These are phyloP conservation scores for Cenchrus fungigraminus DNA, from an alignment of 176 grass and related monocot genomes.

Conservation along the genomic window DNA sequence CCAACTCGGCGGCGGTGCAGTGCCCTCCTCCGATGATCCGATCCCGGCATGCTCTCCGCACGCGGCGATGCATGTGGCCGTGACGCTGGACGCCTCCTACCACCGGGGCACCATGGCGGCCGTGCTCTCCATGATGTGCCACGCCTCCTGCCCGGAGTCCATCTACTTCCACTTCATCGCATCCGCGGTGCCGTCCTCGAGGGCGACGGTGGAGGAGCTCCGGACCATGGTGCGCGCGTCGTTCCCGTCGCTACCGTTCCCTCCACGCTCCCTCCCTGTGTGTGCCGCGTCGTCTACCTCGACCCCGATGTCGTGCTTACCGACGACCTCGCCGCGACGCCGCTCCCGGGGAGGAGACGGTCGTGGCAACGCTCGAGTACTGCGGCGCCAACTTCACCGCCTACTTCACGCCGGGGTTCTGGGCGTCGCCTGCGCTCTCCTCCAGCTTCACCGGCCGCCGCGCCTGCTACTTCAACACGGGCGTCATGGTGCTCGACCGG, in stretches of 20 bases:
- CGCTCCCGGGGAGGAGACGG: constrained; percentile 26
- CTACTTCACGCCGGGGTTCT: constrained; percentile 86
- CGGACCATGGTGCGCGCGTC: constrained; percentile 57
- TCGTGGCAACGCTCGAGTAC: constrained; percentile 78
- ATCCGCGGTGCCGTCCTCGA: not conserved
- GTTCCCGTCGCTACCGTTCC: constrained; percentile 79
- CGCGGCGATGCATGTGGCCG: constrained; percentile 85
- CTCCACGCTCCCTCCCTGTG: constrained; percentile 61
- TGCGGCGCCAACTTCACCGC: constrained; percentile 81
- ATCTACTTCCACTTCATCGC: constrained; percentile 84
- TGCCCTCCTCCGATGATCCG: constrained; percentile 37
- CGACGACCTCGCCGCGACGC: constrained; percentile 78
- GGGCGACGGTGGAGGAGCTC: constrained; percentile 12
- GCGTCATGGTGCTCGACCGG: constrained; percentile 84
- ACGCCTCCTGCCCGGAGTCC: constrained; percentile 76
- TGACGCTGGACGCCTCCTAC: constrained; percentile 84
- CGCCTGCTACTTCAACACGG: constrained; percentile 92
- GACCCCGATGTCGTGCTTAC: constrained; percentile 86
- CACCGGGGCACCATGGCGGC: constrained; percentile 78
- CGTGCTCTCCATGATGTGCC: constrained; percentile 73
- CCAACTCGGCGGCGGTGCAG: constrained; percentile 48
- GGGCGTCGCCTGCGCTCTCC: constrained; percentile 55
- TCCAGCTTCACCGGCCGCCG: constrained; percentile 46
- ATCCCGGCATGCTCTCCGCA: constrained; percentile 46
- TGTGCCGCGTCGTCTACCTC: constrained; percentile 83